Conservation (phyloP, 768 basidiomycete genomes). For the Collybia sordida region DNA sequence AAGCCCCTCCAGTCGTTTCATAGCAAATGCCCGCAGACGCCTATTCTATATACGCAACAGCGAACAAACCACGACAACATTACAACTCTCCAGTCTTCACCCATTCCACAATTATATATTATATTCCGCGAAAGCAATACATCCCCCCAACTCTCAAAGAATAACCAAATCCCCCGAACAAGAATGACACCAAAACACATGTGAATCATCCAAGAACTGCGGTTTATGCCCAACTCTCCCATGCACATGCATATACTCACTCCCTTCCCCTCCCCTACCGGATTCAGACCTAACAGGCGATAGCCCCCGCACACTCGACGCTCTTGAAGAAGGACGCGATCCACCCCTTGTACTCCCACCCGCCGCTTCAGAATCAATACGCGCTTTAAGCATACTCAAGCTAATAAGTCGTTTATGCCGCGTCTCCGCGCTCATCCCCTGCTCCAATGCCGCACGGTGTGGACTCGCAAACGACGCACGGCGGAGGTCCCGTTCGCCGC, state of each 20-base stretch:
- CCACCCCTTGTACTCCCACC: slow-evolving; percentile 24
- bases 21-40: too few species aligned
- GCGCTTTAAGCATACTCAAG: slow-evolving; percentile 86
- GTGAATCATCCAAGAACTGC: slow-evolving; percentile 85
- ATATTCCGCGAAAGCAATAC: too few species aligned
- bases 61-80: too few species aligned
- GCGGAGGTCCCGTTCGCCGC: slow-evolving; percentile 34
- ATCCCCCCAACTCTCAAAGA: slow-evolving; percentile 37
- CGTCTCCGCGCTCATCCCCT: slow-evolving; percentile 70
- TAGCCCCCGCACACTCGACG: slow-evolving; percentile 35
- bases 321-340: slow-evolving; percentile 43
- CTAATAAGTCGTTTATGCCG: slow-evolving; percentile 82
- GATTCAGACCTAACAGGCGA: slow-evolving; percentile 50
- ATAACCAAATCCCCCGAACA: slow-evolving; percentile 83
- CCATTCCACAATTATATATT: too few species aligned
- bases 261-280: slow-evolving; percentile 17
- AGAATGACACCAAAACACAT: slow-evolving; percentile 87
- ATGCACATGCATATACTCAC: too few species aligned
- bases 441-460: slow-evolving; percentile 60
- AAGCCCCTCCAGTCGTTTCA: too few species aligned
- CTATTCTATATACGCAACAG: too few species aligned
- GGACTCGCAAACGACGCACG: slow-evolving; percentile 36
- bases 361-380: slow-evolving; percentile 80
- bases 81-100: too few species aligned
- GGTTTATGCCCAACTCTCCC: slow-evolving; percentile 40